Percentiles rank a stretch among this genome's conserved stretches.
phyloP scores from a whole-genome alignment of 495 filamentous ascomycete species.

The Talaromyces thailandensis region DNA sequence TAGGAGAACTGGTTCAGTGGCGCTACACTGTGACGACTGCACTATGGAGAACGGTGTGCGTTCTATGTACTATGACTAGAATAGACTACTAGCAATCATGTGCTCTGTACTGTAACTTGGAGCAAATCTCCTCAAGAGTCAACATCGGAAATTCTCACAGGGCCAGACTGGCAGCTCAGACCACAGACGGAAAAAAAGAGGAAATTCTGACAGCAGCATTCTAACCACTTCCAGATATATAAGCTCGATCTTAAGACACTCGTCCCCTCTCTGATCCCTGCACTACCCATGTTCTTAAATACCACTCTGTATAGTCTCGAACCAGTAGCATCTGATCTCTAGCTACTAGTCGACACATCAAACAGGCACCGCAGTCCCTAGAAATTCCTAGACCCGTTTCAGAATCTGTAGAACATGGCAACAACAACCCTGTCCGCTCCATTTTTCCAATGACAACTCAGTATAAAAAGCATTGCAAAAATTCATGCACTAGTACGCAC shows the following conservation, averaged over 20 bases:
- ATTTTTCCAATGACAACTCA: too few species aligned
- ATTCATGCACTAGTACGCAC: background rate
- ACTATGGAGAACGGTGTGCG: background rate
- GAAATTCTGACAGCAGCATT: background rate
- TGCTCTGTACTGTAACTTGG: too few species aligned
- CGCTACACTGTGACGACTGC: background rate
- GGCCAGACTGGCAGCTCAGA: background rate
- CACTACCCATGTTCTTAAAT: background rate
- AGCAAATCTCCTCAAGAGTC: too few species aligned
- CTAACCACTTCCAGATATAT: background rate
- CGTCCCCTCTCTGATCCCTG: background rate
- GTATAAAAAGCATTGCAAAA: background rate
- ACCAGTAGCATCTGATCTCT: background rate
- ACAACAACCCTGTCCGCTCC: background rate
- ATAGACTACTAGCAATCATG: background rate
- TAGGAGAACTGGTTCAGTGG: background rate
- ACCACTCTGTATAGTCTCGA: background rate
- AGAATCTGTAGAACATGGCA: background rate
- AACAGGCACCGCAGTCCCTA: background rate
- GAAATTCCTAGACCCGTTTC: slow-evolving; percentile 1
- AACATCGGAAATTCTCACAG: background rate
- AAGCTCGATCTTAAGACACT: background rate
- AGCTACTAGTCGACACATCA: background rate
- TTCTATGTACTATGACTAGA: background rate
- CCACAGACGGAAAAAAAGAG: background rate